phyloP scores from a whole-genome alignment of 2,329 filamentous ascomycete genomes.

The Daldinia sp. region DNA sequence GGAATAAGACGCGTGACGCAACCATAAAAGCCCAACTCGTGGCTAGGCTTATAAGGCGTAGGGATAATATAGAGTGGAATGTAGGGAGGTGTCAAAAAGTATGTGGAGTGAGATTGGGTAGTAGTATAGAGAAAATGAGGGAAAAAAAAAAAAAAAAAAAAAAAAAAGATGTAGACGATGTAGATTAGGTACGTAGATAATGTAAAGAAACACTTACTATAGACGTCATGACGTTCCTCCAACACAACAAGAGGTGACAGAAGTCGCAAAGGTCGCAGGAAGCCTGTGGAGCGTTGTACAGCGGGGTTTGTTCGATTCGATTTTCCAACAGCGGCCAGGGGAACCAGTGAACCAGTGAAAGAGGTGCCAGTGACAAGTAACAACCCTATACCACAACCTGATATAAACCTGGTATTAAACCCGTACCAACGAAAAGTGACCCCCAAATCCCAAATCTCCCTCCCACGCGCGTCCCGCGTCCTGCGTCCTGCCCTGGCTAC shows the following conservation, averaged over 20 bases:
- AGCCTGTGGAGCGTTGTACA: slow-evolving; percentile 33
- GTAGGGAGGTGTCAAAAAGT: too few species aligned
- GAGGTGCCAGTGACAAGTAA: background rate
- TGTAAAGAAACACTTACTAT: slow-evolving; percentile 43
- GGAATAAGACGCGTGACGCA: slow-evolving; percentile 26
- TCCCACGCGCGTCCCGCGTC: slow-evolving; percentile 23
- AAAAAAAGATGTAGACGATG: background rate
- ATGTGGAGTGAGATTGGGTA: too few species aligned
- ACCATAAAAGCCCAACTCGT: slow-evolving; percentile 10
- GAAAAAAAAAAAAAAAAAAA: slow-evolving; percentile 6
- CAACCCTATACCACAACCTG: too few species aligned
- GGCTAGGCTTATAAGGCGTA: slow-evolving; percentile 1
- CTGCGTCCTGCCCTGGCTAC: slow-evolving; percentile 21
- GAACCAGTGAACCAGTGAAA: background rate
- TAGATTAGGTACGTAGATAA: background rate
- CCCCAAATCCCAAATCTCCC: slow-evolving; percentile 36
- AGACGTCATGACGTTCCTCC: slow-evolving; percentile 46
- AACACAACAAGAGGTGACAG: slow-evolving; percentile 14
- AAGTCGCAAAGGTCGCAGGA: background rate
- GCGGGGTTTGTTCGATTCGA: slow-evolving; percentile 24
- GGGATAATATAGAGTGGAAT: background rate
- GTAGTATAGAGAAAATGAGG: slow-evolving; percentile 10
- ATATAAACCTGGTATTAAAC: too few species aligned
- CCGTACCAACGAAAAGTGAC: slow-evolving; percentile 16
- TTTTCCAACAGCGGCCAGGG: background rate